Base-by-base conservation (phyloP, 352 stramenopile genomes). In the Phytophthora tubulina region DNA sequence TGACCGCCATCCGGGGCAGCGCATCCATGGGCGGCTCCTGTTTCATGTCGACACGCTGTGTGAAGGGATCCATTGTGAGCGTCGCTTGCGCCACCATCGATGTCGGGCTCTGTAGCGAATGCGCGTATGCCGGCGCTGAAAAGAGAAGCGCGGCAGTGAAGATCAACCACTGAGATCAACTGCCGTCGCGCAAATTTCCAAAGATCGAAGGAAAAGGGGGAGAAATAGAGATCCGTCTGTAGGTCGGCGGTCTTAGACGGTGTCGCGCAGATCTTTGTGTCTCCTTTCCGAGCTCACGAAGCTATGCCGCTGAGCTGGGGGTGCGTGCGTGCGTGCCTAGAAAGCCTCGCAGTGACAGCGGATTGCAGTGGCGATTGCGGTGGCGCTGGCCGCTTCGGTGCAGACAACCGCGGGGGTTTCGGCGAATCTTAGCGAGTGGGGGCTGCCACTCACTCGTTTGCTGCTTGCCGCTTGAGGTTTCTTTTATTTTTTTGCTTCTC, bases 341-440 rank as follows among this genome's bases (percentile, higher is more conserved):
- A 74, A 66, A 74, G 70, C 48, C 57, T 73, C 54, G 48, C 30
- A 4, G 31, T n/a, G 17, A 3, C 32, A 51, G 48, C 2, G 36
- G 61, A 60, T 61, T 31, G 7, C 6, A 4, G 5, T 33, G 38
- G 10, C 54, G 45, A 30, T 50, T 41, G 31, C 21, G n/a, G n/a
- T 6, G 41, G 36, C 14, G 7, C 30, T 64, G 55, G 41, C 39
- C 48, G 48, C 49, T 68, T 69, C 41, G 39, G 32, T 55, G 58
- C 21, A 21, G 21, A 21, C 21, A 21, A 21, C 21, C 21, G 61
- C 32, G 50, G 64, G 60, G 45, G 71, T 62, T 72, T 75, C 63
- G 42, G 58, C 52, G 67, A 76, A 80, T 76, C 63, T 77, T 79
- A 70, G 61, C 63, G 55, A 76, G 50, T 69, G 70, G 52, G 62